phyloP scores from a whole-genome alignment of 202 grass and related monocot species.

The Digitaria exilis region DNA sequence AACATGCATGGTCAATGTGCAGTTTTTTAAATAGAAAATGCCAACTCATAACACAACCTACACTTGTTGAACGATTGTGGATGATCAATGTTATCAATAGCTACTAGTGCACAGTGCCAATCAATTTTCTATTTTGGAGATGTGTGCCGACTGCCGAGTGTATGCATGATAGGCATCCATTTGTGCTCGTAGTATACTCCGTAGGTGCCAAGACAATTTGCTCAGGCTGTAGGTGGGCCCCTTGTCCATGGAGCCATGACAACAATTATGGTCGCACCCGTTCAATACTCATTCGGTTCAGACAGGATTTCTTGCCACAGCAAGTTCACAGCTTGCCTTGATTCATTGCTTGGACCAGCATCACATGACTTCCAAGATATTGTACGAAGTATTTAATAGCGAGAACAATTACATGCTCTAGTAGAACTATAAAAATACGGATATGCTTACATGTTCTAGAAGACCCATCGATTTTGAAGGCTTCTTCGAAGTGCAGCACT shows the following conservation, averaged over 20 bases:
- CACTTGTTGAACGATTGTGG: constrained; percentile 1
- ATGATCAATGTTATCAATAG: not conserved
- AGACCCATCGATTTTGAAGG: not conserved
- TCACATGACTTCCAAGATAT: not conserved
- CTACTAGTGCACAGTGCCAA: not conserved
- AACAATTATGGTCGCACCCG: not conserved
- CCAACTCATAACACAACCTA: not conserved
- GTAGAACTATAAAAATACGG: not conserved
- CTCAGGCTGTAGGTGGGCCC: not conserved
- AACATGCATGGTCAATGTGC: not conserved
- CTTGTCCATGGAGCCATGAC: not conserved
- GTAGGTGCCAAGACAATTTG: not conserved
- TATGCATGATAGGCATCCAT: not conserved
- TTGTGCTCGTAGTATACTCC: no score
- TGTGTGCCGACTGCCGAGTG: not conserved
- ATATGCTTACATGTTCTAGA: not conserved
- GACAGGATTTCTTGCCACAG: not conserved
- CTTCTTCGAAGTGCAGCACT: no score
- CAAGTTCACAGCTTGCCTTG: not conserved
- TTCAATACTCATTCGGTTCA: not conserved
- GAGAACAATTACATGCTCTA: not conserved
- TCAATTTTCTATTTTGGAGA: not conserved
- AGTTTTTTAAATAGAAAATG: not conserved
- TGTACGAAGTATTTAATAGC: not conserved
- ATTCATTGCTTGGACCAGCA: not conserved